Evolutionary conservation across 306 rosid genomes (phyloP).

Genomic region (Acacia crassicarpa): DNA sequence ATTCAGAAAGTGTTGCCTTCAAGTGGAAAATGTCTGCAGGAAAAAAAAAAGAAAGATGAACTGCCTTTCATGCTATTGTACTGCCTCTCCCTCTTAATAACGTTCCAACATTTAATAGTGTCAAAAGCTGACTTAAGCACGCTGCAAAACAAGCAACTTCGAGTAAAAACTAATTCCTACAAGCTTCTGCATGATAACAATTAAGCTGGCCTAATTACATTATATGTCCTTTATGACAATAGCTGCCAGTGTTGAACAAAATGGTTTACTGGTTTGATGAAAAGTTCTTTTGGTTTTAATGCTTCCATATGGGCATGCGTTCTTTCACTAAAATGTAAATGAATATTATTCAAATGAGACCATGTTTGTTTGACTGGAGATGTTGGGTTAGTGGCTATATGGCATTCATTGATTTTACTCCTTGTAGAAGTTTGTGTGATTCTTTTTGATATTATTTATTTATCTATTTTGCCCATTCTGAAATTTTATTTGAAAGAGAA

Average conservation of each 20-base stretch:
- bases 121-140: background rate
- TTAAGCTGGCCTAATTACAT: constrained; percentile 10
- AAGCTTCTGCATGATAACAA: constrained; percentile 7
- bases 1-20: background rate
- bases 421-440: background rate
- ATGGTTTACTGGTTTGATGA: background rate
- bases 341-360: background rate
- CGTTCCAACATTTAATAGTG: background rate
- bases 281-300: background rate
- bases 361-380: constrained; percentile 16
- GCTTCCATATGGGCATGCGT: background rate
- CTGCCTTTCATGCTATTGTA: background rate
- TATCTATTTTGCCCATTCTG: background rate
- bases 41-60: background rate
- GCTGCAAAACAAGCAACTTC: background rate
- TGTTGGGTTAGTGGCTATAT: constrained; percentile 15
- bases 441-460: too few species aligned
- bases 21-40: background rate
- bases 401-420: background rate
- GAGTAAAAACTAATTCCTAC: constrained; percentile 3
- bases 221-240: background rate
- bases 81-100: background rate
- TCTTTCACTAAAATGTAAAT: constrained; percentile 12
- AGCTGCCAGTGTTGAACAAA: background rate
- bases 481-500: constrained; percentile 12